phyloP scores from a whole-genome alignment of 2,329 filamentous ascomycete species.

The Sodiomyces alkalinus region DNA sequence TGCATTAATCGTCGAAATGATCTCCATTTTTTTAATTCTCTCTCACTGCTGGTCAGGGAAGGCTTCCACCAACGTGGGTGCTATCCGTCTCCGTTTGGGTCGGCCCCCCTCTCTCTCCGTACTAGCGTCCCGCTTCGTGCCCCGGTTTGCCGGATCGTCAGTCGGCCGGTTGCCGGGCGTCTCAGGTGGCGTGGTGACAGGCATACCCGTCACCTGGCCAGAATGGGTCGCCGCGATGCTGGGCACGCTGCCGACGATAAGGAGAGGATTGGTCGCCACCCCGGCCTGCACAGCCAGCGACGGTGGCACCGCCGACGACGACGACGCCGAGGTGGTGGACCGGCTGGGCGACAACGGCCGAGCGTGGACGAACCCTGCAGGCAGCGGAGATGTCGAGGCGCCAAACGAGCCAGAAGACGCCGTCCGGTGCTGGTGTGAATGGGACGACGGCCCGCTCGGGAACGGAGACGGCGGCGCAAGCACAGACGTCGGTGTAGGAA shows the following conservation, averaged over 20 bases:
- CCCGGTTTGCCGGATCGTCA: conserved; percentile 15
- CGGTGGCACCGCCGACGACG: conserved; percentile 17
- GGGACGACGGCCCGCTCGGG: conserved; percentile 20
- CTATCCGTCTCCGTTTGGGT: conserved; percentile 55
- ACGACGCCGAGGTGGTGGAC: conserved; percentile 72
- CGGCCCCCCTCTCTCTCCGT: conserved; percentile 38
- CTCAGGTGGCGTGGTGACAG: conserved; percentile 79
- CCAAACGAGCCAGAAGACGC: conserved; percentile 42
- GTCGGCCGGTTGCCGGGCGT: conserved; percentile 51
- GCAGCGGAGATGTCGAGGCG: conserved; percentile 41
- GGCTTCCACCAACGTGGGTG: conserved; percentile 48
- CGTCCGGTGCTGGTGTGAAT: conserved; percentile 38
- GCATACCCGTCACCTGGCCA: conserved; percentile 44
- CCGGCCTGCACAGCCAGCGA: conserved; percentile 21
- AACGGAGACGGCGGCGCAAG: conserved; percentile 48
- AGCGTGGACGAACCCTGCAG: conserved; percentile 42
- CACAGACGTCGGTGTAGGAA: conserved; percentile 53
- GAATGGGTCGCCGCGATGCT: conserved; percentile 62
- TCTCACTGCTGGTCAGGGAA: too few species aligned
- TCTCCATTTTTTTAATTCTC: too few species aligned
- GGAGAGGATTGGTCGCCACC: conserved; percentile 61
- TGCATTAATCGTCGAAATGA: too few species aligned
- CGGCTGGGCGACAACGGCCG: conserved; percentile 66
- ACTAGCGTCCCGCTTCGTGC: conserved; percentile 40
- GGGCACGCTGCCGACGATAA: conserved; percentile 64